Base-by-base conservation (phyloP, 73 alveolate genomes). In the Paramecium sonneborni region DNA sequence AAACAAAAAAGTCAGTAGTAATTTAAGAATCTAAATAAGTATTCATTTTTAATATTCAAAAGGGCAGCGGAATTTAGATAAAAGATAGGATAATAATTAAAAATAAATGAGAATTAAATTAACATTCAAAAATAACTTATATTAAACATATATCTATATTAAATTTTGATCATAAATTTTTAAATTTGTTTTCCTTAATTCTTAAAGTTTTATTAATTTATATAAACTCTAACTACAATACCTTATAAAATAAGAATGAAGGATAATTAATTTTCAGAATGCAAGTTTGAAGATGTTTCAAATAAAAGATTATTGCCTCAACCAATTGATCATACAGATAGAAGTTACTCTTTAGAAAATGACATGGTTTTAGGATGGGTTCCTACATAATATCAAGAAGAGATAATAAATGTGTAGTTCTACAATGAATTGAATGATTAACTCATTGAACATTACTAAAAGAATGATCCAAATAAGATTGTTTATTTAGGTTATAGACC, bases 311-410 rank as follows among this genome's bases (percentile, higher is more conserved):
- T 6, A 21, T 52, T 90, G 7, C 94, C 94, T 76, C 14, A 34
- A 12, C 76, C 94, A 34, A 72, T 52, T 14, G 52, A 92, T 26
- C 67, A 62, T 28, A 92, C 58, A 14, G 58, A 67, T 5, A 67
- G 79, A 58, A 96, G 97, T 8, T 90, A 92, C 62, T 96, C 98
- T 6, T 74, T 96, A 14, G 93, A 85, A 28, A 93, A 96, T 35
- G 98, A 96, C 34, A 94, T 95, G 97, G 82, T 94, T 39, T 92
- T 94, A 67, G 98, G 98, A 41, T 58, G 92, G 95, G 95, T 41
- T 20, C 93, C 91, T 20, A 30, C 68, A 28, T 38, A 24, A 5
- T 37, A 18, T 20, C 41, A 28, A 32, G 57, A 86, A 11, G 94
- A 82, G 28, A 43, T 26, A 1, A 88, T 93, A 21, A 62, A 43